Conservation (phyloP, 768 basidiomycete species). For the Mycena venus region DNA sequence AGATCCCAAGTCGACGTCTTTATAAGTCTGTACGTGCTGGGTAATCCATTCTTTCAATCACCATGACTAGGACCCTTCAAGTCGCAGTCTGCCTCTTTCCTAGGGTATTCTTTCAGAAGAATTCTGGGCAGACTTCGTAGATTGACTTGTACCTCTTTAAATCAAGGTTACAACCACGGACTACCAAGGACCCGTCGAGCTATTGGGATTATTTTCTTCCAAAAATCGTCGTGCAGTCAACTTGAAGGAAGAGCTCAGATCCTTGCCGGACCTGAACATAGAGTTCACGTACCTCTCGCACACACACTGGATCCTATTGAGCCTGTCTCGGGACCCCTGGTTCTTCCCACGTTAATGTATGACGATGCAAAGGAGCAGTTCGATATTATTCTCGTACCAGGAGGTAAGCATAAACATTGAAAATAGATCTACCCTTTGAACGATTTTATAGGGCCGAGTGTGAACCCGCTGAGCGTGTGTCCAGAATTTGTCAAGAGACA, state of each 20-base stretch:
- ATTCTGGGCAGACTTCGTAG: background rate
- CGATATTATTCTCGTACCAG: conserved; percentile 46
- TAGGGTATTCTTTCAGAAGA: conserved; percentile 33
- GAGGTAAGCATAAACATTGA: conserved; percentile 38
- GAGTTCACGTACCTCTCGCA: conserved; percentile 39
- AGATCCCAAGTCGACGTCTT: too few species aligned
- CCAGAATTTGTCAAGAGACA: conserved; percentile 44
- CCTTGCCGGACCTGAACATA: conserved; percentile 27
- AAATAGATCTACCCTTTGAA: background rate
- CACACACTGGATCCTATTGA: conserved; percentile 35
- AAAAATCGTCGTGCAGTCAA: conserved; percentile 26
- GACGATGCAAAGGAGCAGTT: conserved; percentile 41
- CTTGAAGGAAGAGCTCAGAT: background rate
- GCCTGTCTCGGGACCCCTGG: conserved; percentile 33
- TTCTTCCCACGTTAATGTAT: conserved; percentile 40
- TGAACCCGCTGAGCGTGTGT: conserved; percentile 25
- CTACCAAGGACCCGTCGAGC: conserved; percentile 49
- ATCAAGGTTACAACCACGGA: conserved; percentile 40
- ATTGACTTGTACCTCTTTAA: background rate
- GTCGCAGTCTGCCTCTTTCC: conserved; percentile 50
- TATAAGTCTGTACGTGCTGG: background rate
- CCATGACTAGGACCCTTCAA: conserved; percentile 27
- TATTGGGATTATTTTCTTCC: conserved; percentile 38
- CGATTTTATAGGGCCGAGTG: conserved; percentile 1
- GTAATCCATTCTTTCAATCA: background rate